These are phyloP conservation scores for Xylariaceae sp. DNA, from an alignment of 2,329 filamentous ascomycete genomes.

Conservation along the genomic window DNA sequence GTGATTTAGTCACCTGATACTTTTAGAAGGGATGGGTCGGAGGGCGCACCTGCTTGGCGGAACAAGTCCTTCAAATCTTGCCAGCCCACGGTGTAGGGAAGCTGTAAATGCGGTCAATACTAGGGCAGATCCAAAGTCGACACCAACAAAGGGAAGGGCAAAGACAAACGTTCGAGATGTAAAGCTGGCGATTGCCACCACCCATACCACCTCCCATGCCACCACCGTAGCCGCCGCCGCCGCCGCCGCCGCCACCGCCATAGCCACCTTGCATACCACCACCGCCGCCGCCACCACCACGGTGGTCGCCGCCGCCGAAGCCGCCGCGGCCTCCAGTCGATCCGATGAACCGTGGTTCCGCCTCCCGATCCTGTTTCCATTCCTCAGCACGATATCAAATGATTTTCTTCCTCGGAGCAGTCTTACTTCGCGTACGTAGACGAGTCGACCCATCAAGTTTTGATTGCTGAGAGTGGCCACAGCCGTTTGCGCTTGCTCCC, in stretches of 20 bases:
- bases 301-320: constrained; percentile 53
- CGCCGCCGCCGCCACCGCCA: constrained; percentile 61
- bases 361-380: constrained; percentile 82
- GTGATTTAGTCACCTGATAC: constrained; percentile 23
- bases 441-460: constrained; percentile 96
- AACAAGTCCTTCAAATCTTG: constrained; percentile 99
- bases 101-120: constrained; percentile 60
- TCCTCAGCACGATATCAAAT: constrained; percentile 32
- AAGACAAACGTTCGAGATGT: constrained; percentile 94
- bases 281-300: constrained; percentile 59
- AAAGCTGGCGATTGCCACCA: constrained; percentile 80
- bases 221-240: constrained; percentile 59
- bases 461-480: constrained; percentile 99
- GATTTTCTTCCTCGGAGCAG: constrained; percentile 20
- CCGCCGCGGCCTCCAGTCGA: constrained; percentile 66
- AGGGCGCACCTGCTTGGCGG: constrained; percentile 87
- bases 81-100: constrained; percentile 97
- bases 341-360: constrained; percentile 93
- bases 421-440: constrained; percentile 95
- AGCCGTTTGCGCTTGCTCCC: constrained; percentile 97
- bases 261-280: constrained; percentile 58
- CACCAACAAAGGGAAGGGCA: constrained; percentile 46
- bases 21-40: background rate
- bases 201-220: constrained; percentile 59
- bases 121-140: constrained; percentile 25